phyloP scores from a whole-genome alignment of 768 basidiomycete species.

The Lepiota brunneoincarnata region DNA sequence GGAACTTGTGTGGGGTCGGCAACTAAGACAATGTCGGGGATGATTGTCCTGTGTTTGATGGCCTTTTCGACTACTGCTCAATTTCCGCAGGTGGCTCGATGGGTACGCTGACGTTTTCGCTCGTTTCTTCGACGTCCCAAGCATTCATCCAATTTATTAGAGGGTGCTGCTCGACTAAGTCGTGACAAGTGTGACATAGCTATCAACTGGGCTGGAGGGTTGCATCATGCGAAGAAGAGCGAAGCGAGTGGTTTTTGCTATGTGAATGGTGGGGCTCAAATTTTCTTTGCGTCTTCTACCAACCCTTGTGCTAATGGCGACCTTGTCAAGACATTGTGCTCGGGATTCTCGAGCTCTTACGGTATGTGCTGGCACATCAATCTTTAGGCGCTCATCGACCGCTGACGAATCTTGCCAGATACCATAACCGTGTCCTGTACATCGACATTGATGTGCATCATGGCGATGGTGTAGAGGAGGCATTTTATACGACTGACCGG shows the following conservation, averaged over 20 bases:
- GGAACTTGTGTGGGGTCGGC: neutral
- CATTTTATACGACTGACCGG: constrained; percentile 97
- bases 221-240: constrained; percentile 99
- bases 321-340: constrained; percentile 84
- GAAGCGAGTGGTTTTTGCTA: constrained; percentile 99
- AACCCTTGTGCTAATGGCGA: neutral
- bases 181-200: constrained; percentile 99
- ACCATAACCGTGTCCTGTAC: constrained; percentile 92
- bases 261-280: constrained; percentile 72
- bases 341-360: constrained; percentile 89
- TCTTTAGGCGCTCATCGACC: neutral
- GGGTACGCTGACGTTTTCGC: constrained; percentile 55
- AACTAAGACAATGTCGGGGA: constrained; percentile 91
- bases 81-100: constrained; percentile 99
- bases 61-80: constrained; percentile 97
- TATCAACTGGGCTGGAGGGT: constrained; percentile 97
- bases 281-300: neutral
- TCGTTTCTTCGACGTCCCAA: constrained; percentile 2
- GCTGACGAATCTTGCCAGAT: constrained; percentile 41
- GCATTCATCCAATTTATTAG: constrained; percentile 36
- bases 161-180: constrained; percentile 94
- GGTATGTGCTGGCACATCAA: constrained; percentile 38
- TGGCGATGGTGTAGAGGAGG: constrained; percentile 98
- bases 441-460: constrained; percentile 99
- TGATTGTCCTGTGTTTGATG: constrained; percentile 98